Percentiles rank a stretch among this genome's conserved stretches.
phyloP scores from a whole-genome alignment of 1,284 basidiomycete genomes.

The Chalciporus piperatoides region DNA sequence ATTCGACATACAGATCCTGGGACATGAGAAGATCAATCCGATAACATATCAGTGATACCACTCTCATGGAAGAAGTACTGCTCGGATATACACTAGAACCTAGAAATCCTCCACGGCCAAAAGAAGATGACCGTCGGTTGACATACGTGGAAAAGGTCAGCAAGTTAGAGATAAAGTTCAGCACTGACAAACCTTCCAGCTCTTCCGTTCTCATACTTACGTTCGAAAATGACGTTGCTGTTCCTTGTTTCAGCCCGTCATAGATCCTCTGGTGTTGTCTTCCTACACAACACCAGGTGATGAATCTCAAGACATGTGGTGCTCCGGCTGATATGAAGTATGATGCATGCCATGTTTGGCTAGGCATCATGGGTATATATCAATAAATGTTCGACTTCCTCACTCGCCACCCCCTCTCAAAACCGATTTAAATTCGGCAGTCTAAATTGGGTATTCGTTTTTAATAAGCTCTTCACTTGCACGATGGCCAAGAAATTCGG shows the following conservation, averaged over 20 bases:
- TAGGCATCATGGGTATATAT: not conserved
- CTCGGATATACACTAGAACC: not conserved
- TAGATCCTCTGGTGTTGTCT: not conserved
- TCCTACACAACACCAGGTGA: not conserved
- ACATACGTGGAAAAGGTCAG: not conserved
- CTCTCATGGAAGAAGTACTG: not conserved
- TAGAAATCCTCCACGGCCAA: not conserved
- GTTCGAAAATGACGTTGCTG: slow-evolving; percentile 9
- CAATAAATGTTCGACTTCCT: not conserved
- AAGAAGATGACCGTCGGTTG: not conserved
- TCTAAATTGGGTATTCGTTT: not conserved
- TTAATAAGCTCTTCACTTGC: not conserved
- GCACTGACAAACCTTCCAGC: slow-evolving; percentile 10
- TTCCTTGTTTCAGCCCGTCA: not conserved
- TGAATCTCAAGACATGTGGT: not conserved
- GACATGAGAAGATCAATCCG: not conserved
- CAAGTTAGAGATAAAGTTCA: slow-evolving; percentile 18
- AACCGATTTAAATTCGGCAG: not conserved
- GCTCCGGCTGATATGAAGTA: not conserved
- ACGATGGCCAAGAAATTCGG: not conserved
- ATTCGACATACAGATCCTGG: not conserved
- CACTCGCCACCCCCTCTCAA: not conserved
- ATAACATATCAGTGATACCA: not conserved
- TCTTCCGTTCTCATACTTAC: not conserved
- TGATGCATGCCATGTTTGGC: not conserved